Evolutionary conservation across 2,329 filamentous ascomycete species (phyloP).

Genomic region (Microsporum audouinii): DNA sequence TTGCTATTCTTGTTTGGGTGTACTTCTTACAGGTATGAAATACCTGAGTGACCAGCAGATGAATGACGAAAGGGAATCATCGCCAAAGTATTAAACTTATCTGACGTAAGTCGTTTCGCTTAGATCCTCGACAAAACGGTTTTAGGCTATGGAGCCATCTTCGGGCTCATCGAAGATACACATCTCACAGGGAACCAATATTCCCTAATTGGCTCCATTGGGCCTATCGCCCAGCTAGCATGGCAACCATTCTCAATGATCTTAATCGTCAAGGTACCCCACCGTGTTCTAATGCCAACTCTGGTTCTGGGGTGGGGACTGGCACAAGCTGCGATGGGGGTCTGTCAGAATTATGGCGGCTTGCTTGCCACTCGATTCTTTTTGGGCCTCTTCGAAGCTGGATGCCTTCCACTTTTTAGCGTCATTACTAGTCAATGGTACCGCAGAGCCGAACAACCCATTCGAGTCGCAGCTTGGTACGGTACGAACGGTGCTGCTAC

Average conservation of each 20-base stretch:
- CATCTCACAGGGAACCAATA: conserved; percentile 44
- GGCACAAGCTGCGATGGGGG: conserved; percentile 39
- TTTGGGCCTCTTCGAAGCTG: conserved; percentile 43
- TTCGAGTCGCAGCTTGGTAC: conserved; percentile 57
- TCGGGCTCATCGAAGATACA: conserved; percentile 42
- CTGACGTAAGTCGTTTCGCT: background rate
- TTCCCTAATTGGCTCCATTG: conserved; percentile 47
- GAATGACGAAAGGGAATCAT: background rate
- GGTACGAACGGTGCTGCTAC: conserved; percentile 49
- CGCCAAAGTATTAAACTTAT: background rate
- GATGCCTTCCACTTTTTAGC: conserved; percentile 37
- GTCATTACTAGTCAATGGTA: conserved; percentile 40
- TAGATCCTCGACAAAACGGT: conserved; percentile 48
- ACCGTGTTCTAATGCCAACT: conserved; percentile 46
- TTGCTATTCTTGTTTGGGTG: conserved; percentile 38
- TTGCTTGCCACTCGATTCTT: conserved; percentile 43
- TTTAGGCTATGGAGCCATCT: conserved; percentile 48
- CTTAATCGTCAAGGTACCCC: conserved; percentile 51
- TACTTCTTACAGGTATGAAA: conserved; percentile 32
- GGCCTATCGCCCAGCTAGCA: conserved; percentile 48
- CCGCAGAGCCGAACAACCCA: conserved; percentile 47
- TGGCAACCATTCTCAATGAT: conserved; percentile 51
- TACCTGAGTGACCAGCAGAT: background rate
- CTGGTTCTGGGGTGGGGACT: conserved; percentile 40
- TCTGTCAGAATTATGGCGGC: conserved; percentile 35